Base-by-base conservation (phyloP, 2,329 filamentous ascomycete genomes). In the Ampelomyces quisqualis region DNA sequence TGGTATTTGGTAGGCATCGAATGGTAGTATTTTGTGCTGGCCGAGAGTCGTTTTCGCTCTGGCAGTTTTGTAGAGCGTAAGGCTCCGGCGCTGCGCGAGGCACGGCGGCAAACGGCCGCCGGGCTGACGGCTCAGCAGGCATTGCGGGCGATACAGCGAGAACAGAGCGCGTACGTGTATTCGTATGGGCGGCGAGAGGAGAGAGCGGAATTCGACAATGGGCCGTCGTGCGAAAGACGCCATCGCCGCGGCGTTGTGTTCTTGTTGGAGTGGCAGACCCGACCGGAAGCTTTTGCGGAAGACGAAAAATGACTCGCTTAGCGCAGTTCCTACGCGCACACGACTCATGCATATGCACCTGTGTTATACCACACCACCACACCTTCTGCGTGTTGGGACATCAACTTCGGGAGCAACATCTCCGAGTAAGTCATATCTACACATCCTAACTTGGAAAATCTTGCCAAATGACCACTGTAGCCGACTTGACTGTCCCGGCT, bases 31-130 rank as follows among this genome's bases (percentile, higher is more conserved):
- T 28, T 62, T 62, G 48, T 64, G 58, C 47, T 49, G 49, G 6
- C 60, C 60, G 7, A 60, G 38, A 7, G 47, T 38, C 7, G 55
- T 58, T 36, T 45, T 54, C 13, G 58, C 40, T 34, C 23, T 46
- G 21, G 62, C 59, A 13, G 55, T 57, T 39, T 58, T 59, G 55
- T 61, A 63, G 17, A 64, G 53, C 29, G 57, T 47, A 13, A 65
- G 40, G 13, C 47, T 38, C 32, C 62, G 55, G 15, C 47, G 46
- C 32, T 57, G 55, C 9, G 23, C 40, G n/a, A 47, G 43, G 38
- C 55, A 54, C 47, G 45, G 55, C 29, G 49, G 29, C 11, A 33
- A 37, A 13, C 34, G 30, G 24, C 36, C 22, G 33, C 35, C 7
- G 19, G 17, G 22, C 13, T 9, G 31, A 14, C 23, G 29, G 17